phyloP scores from a whole-genome alignment of 495 filamentous ascomycete species.

The Saxophila tyrrhenica region DNA sequence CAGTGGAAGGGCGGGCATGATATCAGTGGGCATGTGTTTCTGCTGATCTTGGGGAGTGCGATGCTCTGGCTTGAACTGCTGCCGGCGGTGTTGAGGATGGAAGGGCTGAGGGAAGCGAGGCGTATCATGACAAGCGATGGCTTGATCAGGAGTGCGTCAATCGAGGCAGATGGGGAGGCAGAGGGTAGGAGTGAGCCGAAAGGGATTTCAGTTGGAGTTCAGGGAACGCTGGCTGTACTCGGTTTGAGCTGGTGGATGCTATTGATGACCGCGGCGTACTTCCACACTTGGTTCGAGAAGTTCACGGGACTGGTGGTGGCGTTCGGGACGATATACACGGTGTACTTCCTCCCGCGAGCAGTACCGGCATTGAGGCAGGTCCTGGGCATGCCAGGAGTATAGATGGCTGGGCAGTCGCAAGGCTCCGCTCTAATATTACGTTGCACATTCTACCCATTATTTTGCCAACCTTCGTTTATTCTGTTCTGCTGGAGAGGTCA shows the following conservation, averaged over 20 bases:
- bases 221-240: conserved; percentile 41
- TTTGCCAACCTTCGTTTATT: no score
- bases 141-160: conserved; percentile 30
- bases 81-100: conserved; percentile 42
- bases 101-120: conserved; percentile 41
- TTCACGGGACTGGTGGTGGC: conserved; percentile 65
- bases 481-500: no score
- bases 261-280: conserved; percentile 94
- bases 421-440: no score
- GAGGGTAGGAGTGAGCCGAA: conserved; percentile 31
- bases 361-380: conserved; percentile 50
- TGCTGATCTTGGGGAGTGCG: conserved; percentile 71
- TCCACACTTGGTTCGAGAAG: conserved; percentile 98
- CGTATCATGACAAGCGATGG: conserved; percentile 50
- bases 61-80: conserved; percentile 71
- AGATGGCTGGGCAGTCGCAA: no score
- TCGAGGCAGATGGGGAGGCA: conserved; percentile 30
- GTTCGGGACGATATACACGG: conserved; percentile 51
- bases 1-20: conserved; percentile 84
- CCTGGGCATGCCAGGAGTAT: conserved; percentile 68
- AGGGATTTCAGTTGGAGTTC: conserved; percentile 28
- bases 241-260: conserved; percentile 83
- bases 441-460: no score
- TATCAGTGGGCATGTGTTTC: conserved; percentile 87
- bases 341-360: conserved; percentile 67